Evolutionary conservation across 2,329 filamentous ascomycete species (phyloP).

Genomic region (Aaosphaeria arxii): DNA sequence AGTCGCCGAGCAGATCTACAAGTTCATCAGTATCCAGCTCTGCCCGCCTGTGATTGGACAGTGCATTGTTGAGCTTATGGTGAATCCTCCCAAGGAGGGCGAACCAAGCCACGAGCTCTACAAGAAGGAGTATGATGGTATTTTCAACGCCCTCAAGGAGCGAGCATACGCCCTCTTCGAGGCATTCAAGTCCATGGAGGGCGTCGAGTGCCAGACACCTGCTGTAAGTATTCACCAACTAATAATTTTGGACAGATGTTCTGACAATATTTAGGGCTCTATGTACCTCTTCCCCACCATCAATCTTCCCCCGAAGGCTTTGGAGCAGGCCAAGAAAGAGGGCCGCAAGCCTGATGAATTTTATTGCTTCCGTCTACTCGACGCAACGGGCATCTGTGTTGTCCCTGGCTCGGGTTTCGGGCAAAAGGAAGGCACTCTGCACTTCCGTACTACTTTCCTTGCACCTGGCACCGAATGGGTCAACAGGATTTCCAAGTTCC

Average conservation of each 20-base stretch:
- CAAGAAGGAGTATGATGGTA: conserved; percentile 77
- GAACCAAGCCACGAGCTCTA: conserved; percentile 84
- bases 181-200: conserved; percentile 93
- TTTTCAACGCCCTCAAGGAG: conserved; percentile 73
- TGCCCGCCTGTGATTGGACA: conserved; percentile 94
- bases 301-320: conserved; percentile 70
- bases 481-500: conserved; percentile 81
- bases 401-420: conserved; percentile 92
- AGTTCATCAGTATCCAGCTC: conserved; percentile 95
- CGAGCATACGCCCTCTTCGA: conserved; percentile 83
- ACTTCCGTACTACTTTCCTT: conserved; percentile 96
- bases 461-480: conserved; percentile 97
- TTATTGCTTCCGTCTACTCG: conserved; percentile 86
- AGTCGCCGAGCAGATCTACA: conserved; percentile 94
- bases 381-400: conserved; percentile 91
- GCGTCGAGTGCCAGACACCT: conserved; percentile 83
- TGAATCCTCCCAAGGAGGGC: conserved; percentile 84
- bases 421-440: conserved; percentile 84
- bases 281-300: conserved; percentile 99
- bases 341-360: conserved; percentile 82
- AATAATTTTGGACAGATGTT: not conserved
- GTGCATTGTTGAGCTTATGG: conserved; percentile 96
- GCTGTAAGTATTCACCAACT: conserved; percentile 47
- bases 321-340: conserved; percentile 70
- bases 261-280: conserved; percentile 59